Evolutionary conservation across 2,329 filamentous ascomycete species (phyloP), one percentile per base, ranked within the genome.

Genomic region (Diaporthe sp.): DNA sequence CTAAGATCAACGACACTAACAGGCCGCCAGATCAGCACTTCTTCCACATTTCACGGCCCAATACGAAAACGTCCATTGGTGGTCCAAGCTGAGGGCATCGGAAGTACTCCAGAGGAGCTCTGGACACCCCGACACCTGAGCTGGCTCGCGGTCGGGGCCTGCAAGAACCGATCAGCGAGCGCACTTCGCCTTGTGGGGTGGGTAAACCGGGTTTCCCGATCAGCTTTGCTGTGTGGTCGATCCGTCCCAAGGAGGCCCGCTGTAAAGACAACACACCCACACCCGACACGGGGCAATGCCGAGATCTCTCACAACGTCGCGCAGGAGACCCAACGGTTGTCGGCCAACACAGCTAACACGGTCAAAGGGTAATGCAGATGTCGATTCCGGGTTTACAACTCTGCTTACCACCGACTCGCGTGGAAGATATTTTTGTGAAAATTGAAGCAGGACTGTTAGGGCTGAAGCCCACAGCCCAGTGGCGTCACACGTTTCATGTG

Each of bases 121-220:
- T 28, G 65, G 49, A 28, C 49, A 42, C 31, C 65, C 46, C 31
- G 46, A 25, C 31, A 28, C 22, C 31, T 68, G 46, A 19, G 62
- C 62, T 31, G 44, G 19, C 46, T 19, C 31, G 31, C 51, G 8
- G 65, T 37, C 65, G 60, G 39, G 39, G 39, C 31, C 46, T 68
- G 65, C 19, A 22, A 70, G 49, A 55, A 68, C 65, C 51, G 65
- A 70, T 31, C 42, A 53, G 65, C 65, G 22, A 70, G 34, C 65
- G 65, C 49, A 70, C 65, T 55, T 70, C 65, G 65, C 65, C 65
- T 70, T 55, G 65, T 70, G 65, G 49, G 65, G 65, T 42, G 49
- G 53, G 15, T 15, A 55, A 25, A 55, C 65, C 65, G 65, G 65
- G 65, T 39, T 55, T 55, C 49, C 65, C 49, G 65, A 39, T 42